phyloP scores from a whole-genome alignment of 169 alveolate species.

The Plasmodium coatneyi region DNA sequence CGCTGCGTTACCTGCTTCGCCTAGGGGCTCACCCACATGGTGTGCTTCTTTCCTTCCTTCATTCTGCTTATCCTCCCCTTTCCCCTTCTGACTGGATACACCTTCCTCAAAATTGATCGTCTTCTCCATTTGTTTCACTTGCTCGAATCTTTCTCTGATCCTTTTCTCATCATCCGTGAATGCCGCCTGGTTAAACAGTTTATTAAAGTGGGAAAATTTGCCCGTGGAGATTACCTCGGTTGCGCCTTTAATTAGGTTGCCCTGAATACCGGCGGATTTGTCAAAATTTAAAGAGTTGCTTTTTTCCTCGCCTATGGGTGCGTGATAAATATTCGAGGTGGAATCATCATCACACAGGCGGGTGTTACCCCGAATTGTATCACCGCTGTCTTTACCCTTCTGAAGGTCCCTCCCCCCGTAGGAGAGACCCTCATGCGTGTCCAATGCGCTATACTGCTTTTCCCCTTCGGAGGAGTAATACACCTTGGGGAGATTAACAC shows the following conservation, averaged over 20 bases:
- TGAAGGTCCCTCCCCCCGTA: not conserved
- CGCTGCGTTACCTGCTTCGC: not conserved
- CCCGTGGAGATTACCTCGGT: not conserved
- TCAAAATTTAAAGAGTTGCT: not conserved
- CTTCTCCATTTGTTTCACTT: conserved; percentile 36
- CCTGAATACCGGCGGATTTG: not conserved
- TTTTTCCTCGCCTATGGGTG: not conserved
- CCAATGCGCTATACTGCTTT: not conserved
- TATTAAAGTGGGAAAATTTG: not conserved
- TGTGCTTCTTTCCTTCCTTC: not conserved
- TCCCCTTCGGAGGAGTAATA: not conserved
- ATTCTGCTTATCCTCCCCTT: not conserved
- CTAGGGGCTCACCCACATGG: not conserved
- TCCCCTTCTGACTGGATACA: not conserved
- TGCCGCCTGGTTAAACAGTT: conserved; percentile 21
- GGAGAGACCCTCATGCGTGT: not conserved
- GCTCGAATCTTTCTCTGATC: conserved; percentile 43
- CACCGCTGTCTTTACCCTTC: not conserved
- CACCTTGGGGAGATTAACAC: conserved; percentile 1
- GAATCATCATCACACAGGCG: not conserved
- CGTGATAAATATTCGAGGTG: not conserved
- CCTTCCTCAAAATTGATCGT: not conserved
- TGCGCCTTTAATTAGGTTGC: not conserved
- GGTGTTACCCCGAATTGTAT: not conserved
- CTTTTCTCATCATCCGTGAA: conserved; percentile 20